Evolutionary conservation across 805 yeast species (phyloP), one percentile per base, ranked within the genome.

Genomic region (Pichia thaimueangensis): DNA sequence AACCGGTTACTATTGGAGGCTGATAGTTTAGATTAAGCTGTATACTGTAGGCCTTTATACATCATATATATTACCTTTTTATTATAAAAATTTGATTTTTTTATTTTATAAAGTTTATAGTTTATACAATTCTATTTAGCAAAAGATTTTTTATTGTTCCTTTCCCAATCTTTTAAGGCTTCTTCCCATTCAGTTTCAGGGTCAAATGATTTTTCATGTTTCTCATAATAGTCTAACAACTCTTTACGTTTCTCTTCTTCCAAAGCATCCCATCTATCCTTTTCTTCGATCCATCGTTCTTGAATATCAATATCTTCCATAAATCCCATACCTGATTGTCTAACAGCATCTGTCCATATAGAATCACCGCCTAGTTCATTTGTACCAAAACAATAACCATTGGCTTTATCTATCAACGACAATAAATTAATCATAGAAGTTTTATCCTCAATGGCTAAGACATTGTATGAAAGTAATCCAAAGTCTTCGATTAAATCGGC

Each of bases 341-440:
- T 71, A 0, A 91, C 75, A 0, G 96, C 96, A 53, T 91, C 96
- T n/a, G 88, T 85, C 98, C 98, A 93, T 2, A 93, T 79, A 0
- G 91, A 77, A 57, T 93, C 99, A n/a, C 97, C 98, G 2, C 97
- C 96, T 7, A 91, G 71, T 53, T 93, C 99, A 24, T 88, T 85
- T 1, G 89, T 70, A 0, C 99, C 99, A 67, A 86, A 87, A 51
- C 85, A 74, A 58, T 93, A 93, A 0, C 99, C 99, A 53, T 82
- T 86, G 3, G 97, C 91, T 58, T 85, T 89, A 57, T 93, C 99
- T 9, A 93, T 77, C 2, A 77, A 69, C 13, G 83, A 71, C 34
- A 93, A 70, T 29, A 93, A 62, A 39, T 82, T 73, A 24, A 93
- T 89, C 97, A 93, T 93, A 25, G 93, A 79, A 46, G 80, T 78